Base-by-base conservation (phyloP, 345 rosid genomes). In the Eutrema japonicum region DNA sequence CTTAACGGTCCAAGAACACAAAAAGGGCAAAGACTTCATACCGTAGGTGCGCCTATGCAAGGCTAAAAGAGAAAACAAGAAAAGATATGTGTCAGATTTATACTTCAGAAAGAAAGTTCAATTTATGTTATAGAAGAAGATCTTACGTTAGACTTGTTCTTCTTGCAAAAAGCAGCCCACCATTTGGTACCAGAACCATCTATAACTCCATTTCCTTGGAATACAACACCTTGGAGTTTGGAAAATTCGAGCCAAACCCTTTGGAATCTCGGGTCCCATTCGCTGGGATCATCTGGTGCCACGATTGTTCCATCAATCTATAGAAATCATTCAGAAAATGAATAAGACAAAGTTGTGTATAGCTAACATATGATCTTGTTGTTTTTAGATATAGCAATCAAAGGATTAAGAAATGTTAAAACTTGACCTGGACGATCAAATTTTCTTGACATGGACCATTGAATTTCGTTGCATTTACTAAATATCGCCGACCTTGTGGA, bases 101-200 rank as follows among this genome's bases (percentile, higher is more conserved):
- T 47, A 10, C 7, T 62, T 56, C 29, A 22, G 6, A 60, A 30
- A 43, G 41, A 59, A 27, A n/a, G 7, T 41, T 30, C 12, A 50
- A 4, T 18, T 45, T 26, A 35, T 26, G 55, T 1, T 38, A 59
- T 27, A 27, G 36, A 54, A 45, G 40, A 68, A 54, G 22, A 53
- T 38, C 3, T 47, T 47, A 76, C 79, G 50, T 70, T 70, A 64
- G 71, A 48, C 61, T 82, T 89, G 85, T 95, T 92, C 89, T 81
- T 92, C 79, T 90, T 92, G 93, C 97, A 95, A 62, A 97, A 95
- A 18, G 96, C 75, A 56, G 89, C 90, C 99, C 99, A 95, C 99
- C 99, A 95, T 81, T 92, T 90, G 61, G 92, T 73, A 61, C 99
- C 97, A 5, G 97, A 95, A 53, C 96, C 99, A 78, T 95, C 96